Conservation (phyloP, 139 green algal species). For the Micromonas commoda region DNA sequence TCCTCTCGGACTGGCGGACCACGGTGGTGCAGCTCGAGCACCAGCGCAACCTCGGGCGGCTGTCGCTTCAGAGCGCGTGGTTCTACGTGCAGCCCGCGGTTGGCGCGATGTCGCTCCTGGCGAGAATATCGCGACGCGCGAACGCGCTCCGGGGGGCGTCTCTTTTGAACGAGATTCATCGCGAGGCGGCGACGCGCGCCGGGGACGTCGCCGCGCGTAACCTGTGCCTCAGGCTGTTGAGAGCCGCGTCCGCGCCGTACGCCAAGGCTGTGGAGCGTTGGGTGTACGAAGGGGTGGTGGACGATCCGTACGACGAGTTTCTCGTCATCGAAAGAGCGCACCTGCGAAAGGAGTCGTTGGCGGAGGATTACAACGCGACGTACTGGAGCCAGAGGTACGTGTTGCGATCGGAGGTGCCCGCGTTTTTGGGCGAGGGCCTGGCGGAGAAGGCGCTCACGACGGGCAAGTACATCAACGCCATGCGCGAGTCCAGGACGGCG, state of each 20-base stretch:
- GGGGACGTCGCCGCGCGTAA: slow-evolving; percentile 46
- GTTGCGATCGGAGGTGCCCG: slow-evolving; percentile 63
- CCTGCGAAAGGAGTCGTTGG: slow-evolving; percentile 19
- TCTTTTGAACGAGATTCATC: slow-evolving; percentile 68
- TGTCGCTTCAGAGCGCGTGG: slow-evolving; percentile 63
- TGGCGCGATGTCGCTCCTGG: slow-evolving; percentile 47
- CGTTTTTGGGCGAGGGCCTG: slow-evolving; percentile 50
- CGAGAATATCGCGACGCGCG: slow-evolving; percentile 43
- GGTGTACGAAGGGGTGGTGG: slow-evolving; percentile 66
- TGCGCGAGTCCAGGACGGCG: slow-evolving; percentile 57
- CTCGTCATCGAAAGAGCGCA: slow-evolving; percentile 44
- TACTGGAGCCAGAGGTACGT: slow-evolving; percentile 76
- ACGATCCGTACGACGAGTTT: slow-evolving; percentile 83
- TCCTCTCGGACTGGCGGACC: slow-evolving; percentile 68
- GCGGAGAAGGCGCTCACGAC: slow-evolving; percentile 38
- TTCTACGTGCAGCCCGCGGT: slow-evolving; percentile 51
- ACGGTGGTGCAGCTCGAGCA: slow-evolving; percentile 85
- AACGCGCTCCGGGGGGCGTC: slow-evolving; percentile 26
- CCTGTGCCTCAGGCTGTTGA: slow-evolving; percentile 62
- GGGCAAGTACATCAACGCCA: slow-evolving; percentile 85
- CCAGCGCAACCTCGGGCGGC: slow-evolving; percentile 49
- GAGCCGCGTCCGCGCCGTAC: slow-evolving; percentile 64
- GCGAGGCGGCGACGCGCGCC: slow-evolving; percentile 28
- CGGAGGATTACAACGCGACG: slow-evolving; percentile 13
- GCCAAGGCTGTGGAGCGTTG: slow-evolving; percentile 69